Evolutionary conservation across 441 rosid genomes (phyloP).

Genomic region (Populus hybrid): DNA sequence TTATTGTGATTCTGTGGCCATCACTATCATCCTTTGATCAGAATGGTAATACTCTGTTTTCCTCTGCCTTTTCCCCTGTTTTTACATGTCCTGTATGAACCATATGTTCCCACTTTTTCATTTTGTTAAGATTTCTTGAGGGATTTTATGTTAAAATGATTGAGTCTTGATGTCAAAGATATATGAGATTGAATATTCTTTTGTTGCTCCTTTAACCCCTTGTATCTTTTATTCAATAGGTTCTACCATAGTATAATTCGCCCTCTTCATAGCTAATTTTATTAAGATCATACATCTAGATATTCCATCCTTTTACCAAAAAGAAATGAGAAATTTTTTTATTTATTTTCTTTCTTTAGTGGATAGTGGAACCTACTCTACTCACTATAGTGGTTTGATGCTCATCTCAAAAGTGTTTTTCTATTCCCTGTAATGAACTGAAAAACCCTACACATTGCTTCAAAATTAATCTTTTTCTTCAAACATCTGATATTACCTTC

Average conservation of each 20-base stretch:
- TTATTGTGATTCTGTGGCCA: background rate
- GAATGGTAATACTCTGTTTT: conserved; percentile 6
- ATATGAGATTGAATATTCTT: conserved; percentile 3
- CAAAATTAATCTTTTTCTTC: background rate
- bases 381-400: conserved; percentile 17
- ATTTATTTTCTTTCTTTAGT: conserved; percentile 8
- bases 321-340: background rate
- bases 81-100: background rate
- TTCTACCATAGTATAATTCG: background rate
- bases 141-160: background rate
- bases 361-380: conserved; percentile 13
- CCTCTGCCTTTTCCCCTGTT: background rate
- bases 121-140: background rate
- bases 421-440: background rate
- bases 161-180: background rate
- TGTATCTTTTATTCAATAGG: background rate
- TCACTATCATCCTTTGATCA: background rate
- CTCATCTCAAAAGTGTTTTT: conserved; percentile 21
- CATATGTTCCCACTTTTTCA: background rate
- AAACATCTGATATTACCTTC: background rate
- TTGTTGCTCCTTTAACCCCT: background rate
- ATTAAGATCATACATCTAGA: background rate
- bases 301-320: background rate
- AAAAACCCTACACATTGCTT: background rate
- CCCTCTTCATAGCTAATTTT: background rate